Percentiles rank a stretch among this genome's conserved stretches.
These are phyloP conservation scores for Prunus salicina DNA, from an alignment of 306 rosid genomes.

Conservation along the genomic window DNA sequence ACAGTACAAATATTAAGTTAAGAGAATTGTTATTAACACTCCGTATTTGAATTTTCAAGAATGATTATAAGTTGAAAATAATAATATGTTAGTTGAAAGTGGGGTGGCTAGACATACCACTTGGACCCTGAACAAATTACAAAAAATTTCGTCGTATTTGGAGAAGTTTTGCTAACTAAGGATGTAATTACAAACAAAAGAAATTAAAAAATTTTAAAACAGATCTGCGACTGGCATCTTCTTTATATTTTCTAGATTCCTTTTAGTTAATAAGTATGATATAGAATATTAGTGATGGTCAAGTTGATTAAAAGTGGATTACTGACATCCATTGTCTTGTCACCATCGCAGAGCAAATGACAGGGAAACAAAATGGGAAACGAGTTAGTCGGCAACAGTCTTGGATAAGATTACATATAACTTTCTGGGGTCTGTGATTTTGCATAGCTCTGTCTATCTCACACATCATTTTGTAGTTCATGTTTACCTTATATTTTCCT, in stretches of 20 bases:
- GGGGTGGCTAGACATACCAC: too few relatives aligned
- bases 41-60: fast-evolving
- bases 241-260: background rate
- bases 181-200: too few relatives aligned
- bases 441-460: too few relatives aligned
- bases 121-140: too few relatives aligned
- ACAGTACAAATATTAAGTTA: fast-evolving
- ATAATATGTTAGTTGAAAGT: too few relatives aligned
- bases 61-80: too few relatives aligned
- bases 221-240: background rate
- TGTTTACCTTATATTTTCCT: too few relatives aligned
- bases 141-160: too few relatives aligned
- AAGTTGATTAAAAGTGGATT: constrained; percentile 30
- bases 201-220: too few relatives aligned
- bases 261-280: background rate
- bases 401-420: background rate
- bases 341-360: constrained; percentile 28
- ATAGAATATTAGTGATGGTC: background rate
- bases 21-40: too few relatives aligned
- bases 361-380: background rate
- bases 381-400: background rate
- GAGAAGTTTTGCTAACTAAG: too few relatives aligned
- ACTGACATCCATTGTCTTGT: constrained; percentile 15
- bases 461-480: too few relatives aligned
- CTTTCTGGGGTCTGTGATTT: background rate